phyloP scores from a whole-genome alignment of 768 basidiomycete species.

The Pleurotus citrinopileatus region DNA sequence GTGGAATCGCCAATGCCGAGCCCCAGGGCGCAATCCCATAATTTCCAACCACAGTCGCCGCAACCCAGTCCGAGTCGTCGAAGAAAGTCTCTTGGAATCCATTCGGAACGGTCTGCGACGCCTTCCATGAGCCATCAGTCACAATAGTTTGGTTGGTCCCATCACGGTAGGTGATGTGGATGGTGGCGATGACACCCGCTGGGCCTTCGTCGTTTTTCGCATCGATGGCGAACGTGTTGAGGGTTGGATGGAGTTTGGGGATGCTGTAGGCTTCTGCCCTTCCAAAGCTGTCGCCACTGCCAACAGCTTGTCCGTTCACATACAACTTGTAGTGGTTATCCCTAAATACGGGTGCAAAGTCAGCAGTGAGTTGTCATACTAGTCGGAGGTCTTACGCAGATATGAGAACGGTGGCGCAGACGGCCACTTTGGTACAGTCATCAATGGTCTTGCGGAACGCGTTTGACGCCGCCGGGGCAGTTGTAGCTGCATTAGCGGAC shows the following conservation, averaged over 20 bases:
- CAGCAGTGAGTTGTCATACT: background rate
- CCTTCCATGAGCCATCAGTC: slow-evolving; percentile 28
- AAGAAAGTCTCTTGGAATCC: slow-evolving; percentile 27
- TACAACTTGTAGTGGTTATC: slow-evolving; percentile 31
- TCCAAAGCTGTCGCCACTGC: slow-evolving; percentile 17
- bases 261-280: slow-evolving; percentile 27
- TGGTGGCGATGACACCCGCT: slow-evolving; percentile 27
- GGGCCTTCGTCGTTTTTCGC: slow-evolving; percentile 20
- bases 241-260: slow-evolving; percentile 17
- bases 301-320: slow-evolving; percentile 23
- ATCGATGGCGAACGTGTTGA: slow-evolving; percentile 31
- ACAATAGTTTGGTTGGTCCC: slow-evolving; percentile 26
- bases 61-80: slow-evolving; percentile 27
- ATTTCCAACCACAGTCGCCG: slow-evolving; percentile 18
- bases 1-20: background rate
- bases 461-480: background rate
- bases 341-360: background rate
- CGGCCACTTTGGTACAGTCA: background rate
- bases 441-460: background rate
- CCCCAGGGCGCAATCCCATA: slow-evolving; percentile 1
- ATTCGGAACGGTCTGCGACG: slow-evolving; percentile 17
- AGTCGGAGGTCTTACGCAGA: background rate
- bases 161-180: slow-evolving; percentile 28
- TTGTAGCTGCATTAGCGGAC: background rate
- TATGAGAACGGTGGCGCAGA: background rate